These are phyloP conservation scores for Phytophthora meadii DNA, from an alignment of 352 stramenopile genomes.

Conservation along the genomic window DNA sequence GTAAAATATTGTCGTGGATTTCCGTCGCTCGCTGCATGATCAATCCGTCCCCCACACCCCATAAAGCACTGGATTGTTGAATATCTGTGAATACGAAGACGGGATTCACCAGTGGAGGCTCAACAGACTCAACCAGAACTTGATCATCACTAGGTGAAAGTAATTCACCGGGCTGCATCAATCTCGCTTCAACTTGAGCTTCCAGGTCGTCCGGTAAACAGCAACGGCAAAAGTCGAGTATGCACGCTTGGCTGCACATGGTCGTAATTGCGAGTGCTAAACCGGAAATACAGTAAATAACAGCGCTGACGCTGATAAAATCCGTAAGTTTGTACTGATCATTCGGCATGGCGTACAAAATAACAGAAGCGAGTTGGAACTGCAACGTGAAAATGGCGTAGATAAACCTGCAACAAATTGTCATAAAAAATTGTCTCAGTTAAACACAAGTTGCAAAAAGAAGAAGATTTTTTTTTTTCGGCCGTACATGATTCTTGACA, in stretches of 20 bases:
- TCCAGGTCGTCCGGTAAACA: constrained; percentile 58
- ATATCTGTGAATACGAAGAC: constrained; percentile 80
- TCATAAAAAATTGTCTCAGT: background rate
- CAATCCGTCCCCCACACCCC: constrained; percentile 43
- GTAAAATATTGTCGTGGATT: constrained; percentile 64
- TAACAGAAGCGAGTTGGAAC: constrained; percentile 54
- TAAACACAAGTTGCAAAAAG: background rate
- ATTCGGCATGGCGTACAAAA: constrained; percentile 46
- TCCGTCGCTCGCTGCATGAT: constrained; percentile 62
- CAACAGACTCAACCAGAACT: constrained; percentile 34
- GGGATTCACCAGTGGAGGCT: constrained; percentile 50
- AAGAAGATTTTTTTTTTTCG: background rate
- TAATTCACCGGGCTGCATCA: constrained; percentile 45
- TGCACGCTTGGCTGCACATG: constrained; percentile 55
- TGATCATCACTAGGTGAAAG: constrained; percentile 39
- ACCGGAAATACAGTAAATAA: constrained; percentile 45
- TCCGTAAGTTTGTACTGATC: constrained; percentile 33
- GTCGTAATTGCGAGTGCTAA: constrained; percentile 53
- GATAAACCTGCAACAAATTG: constrained; percentile 43
- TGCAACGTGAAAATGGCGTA: constrained; percentile 69
- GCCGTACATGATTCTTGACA: constrained; percentile 66
- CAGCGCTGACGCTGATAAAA: constrained; percentile 47
- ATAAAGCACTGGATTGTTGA: constrained; percentile 63
- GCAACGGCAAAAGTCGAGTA: constrained; percentile 42
- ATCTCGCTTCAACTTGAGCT: constrained; percentile 45